A percentile compares a stretch with the other conserved stretches of the same genome.
phyloP scores from a whole-genome alignment of 192 early-diverging fungal genomes.

The Linnemannia zychae region DNA sequence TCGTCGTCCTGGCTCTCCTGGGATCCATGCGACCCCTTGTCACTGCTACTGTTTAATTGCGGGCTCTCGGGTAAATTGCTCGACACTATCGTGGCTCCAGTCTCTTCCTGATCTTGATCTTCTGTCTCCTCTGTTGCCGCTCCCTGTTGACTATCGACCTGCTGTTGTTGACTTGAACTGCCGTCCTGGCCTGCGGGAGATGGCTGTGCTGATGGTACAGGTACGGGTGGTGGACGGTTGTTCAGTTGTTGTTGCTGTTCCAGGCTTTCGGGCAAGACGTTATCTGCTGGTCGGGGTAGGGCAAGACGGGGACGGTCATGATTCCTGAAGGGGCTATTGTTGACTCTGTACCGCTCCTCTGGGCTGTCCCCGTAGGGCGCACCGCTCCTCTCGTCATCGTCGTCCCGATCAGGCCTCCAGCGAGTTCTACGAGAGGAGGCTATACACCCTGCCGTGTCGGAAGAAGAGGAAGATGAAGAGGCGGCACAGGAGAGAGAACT shows the following conservation, averaged over 20 bases:
- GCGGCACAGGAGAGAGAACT: conserved; percentile 27
- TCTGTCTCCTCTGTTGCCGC: neutral
- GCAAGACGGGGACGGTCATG: conserved; percentile 47
- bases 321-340: conserved; percentile 25
- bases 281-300: conserved; percentile 36
- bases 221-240: neutral
- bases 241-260: neutral
- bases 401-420: conserved; percentile 20
- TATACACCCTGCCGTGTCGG: conserved; percentile 14
- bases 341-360: neutral
- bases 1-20: conserved; percentile 12
- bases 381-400: neutral
- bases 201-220: neutral
- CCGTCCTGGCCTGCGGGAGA: neutral
- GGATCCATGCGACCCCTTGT: neutral
- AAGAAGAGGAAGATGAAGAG: conserved; percentile 26
- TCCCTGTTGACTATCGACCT: neutral
- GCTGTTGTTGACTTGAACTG: conserved; percentile 11
- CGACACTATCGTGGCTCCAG: conserved; percentile 4
- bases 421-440: conserved; percentile 9
- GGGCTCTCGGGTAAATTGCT: conserved; percentile 17
- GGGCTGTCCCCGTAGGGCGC: neutral
- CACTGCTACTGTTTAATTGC: neutral
- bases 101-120: neutral
- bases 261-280: neutral